Evolutionary conservation across 495 filamentous ascomycete species (phyloP), one percentile per base, ranked within the genome.

Genomic region (Xylaria flabelliformis): DNA sequence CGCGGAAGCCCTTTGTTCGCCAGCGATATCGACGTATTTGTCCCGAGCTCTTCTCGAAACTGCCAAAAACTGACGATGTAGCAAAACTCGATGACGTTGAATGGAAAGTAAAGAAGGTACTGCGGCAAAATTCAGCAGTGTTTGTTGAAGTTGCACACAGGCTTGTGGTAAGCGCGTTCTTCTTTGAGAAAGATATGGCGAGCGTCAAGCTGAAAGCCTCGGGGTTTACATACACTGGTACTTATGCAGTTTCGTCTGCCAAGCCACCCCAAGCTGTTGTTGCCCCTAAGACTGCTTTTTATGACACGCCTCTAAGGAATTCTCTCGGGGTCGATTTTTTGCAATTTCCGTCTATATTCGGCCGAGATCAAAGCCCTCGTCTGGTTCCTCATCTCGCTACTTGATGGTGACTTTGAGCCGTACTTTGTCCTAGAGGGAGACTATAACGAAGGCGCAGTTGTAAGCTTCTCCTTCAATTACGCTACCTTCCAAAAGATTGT

Each of bases 141-240:
- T 65, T 81, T 19, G 46, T 73, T 24, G 80, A 83, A 41, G 70
- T 78, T 5, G 81, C 80, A 10, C 79, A 83, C 64, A 75, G 81
- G 19, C 77, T 83, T 7, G 73, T 83, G 13, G 79, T 80, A 2
- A 83, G 81, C 73, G 79, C 78, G 0, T 83, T 83, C 42, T 83
- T 79, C 74, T 82, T 81, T 51, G 79, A 83, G 64, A 79, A 77
- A 72, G 73, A 79, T 21, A 69, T 68, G 8, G 46, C 67, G 2
- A 74, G 72, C 19, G 73, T 78, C 24, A 78, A 78, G 62, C 77
- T 76, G 42, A 71, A 56, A 4, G 12, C 72, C 46, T 77, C 72
- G 3, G 72, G 71, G 12, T 80, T 71, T 42, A 74, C 56, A 46
- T 81, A 75, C 34, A 74, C 72, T 62, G 81, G 81, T 82, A 74